A percentile compares a stretch with the other conserved stretches of the same genome.
Conservation (phyloP, 345 rosid species). For the Mallotus nudiflorus region DNA sequence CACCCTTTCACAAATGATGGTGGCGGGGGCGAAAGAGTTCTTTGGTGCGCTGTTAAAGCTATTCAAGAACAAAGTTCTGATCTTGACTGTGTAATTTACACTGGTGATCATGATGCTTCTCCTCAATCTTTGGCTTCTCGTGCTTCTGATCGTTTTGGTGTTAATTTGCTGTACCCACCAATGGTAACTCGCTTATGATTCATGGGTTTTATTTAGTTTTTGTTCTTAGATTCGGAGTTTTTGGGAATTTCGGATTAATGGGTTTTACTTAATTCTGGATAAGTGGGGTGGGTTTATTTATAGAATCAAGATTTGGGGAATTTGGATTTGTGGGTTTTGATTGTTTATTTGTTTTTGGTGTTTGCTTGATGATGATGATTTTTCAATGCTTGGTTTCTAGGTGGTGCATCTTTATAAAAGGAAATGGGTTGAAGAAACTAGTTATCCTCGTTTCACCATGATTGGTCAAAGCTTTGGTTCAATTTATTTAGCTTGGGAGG, state of each 20-base stretch:
- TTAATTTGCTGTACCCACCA: constrained; percentile 62
- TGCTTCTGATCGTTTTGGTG: constrained; percentile 83
- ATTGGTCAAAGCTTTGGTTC: constrained; percentile 97
- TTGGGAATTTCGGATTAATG: too few species aligned
- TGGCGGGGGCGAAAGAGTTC: constrained; percentile 95
- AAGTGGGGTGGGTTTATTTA: too few species aligned
- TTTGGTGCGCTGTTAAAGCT: constrained; percentile 95
- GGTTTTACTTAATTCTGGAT: too few species aligned
- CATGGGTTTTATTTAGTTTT: not conserved
- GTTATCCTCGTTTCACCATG: constrained; percentile 89
- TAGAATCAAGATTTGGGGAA: too few species aligned
- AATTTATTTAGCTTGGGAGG: constrained; percentile 86
- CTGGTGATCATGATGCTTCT: constrained; percentile 78
- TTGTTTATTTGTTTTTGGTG: not conserved
- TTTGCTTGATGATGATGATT: not conserved
- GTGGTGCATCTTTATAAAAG: constrained; percentile 73
- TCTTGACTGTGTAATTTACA: constrained; percentile 65
- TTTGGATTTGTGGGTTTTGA: not conserved
- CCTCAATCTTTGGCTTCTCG: constrained; percentile 58
- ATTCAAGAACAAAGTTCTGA: constrained; percentile 73
- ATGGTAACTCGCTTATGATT: constrained; percentile 40
- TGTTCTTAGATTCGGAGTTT: too few species aligned
- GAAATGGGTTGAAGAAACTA: constrained; percentile 83
- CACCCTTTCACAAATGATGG: constrained; percentile 97
- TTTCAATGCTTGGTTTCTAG: constrained; percentile 31